Percentiles rank a stretch among this genome's conserved stretches.
Evolutionary conservation across 371 early-diverging fungal genomes (phyloP).

Genomic region (Scutellospora calospora): DNA sequence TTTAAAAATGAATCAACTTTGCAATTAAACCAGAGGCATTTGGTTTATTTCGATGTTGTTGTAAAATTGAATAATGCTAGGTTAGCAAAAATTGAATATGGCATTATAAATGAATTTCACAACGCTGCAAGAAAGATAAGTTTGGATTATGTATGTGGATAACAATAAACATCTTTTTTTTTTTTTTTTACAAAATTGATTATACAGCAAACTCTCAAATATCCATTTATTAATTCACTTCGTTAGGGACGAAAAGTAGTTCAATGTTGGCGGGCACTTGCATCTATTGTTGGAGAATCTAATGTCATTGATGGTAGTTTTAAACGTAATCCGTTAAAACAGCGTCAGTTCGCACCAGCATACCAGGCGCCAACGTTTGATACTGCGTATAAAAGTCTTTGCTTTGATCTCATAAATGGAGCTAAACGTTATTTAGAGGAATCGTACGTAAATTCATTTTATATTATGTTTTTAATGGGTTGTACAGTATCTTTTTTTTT

Average conservation of each 20-base stretch:
- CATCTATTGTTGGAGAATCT: conserved; percentile 56
- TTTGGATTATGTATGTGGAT: conserved; percentile 49
- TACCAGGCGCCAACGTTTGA: conserved; percentile 45
- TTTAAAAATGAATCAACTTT: conserved; percentile 21
- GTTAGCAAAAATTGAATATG: conserved; percentile 44
- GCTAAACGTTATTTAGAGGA: conserved; percentile 52
- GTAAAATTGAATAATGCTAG: conserved; percentile 60
- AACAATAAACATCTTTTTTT: background rate
- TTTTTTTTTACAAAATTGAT: background rate
- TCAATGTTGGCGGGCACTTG: conserved; percentile 63
- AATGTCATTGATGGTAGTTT: conserved; percentile 52
- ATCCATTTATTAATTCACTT: background rate
- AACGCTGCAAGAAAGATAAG: conserved; percentile 51
- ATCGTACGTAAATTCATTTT: conserved; percentile 27
- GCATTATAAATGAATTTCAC: conserved; percentile 50
- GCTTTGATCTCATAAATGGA: conserved; percentile 51
- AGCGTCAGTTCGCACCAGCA: conserved; percentile 54
- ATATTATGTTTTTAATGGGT: too few relatives aligned
- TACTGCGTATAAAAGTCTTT: conserved; percentile 29
- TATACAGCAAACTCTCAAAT: background rate
- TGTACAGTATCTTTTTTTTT: too few relatives aligned
- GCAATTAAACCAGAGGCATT: conserved; percentile 49
- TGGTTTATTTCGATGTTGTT: conserved; percentile 61
- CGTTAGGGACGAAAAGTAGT: conserved; percentile 52
- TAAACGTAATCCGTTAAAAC: conserved; percentile 50